Base-by-base conservation (phyloP, 1,284 basidiomycete species). In the Trichosporon sp. region DNA sequence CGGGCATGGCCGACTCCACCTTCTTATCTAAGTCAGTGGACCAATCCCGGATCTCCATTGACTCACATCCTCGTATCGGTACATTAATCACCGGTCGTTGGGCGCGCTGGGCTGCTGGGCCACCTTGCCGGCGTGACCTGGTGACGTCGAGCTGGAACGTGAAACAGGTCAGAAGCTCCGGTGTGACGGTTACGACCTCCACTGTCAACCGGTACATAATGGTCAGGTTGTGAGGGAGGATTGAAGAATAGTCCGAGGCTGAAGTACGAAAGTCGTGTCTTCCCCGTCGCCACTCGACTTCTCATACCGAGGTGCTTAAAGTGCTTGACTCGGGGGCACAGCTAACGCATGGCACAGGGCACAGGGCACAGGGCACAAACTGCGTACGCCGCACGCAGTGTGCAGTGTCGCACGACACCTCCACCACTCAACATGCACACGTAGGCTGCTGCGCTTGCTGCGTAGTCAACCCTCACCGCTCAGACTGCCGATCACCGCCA, bases 211-310 rank as follows among this genome's bases (percentile, higher is more conserved):
- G n/a, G 48, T 19, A 51, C n/a, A 16, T 2, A 51, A 19, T 16
- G 19, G 51, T 21, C 14, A 10, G 31, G 31, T n/a, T 10, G 59
- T 10, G 14, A 11, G 14, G 59, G 31, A 11, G 35, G 31, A 35
- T n/a, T 35, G 59, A 63, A 37, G 59, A 63, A 63, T 63, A 63
- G 16, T 63, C 32, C 59, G 59, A 63, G 59, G 59, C n/a, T 2
- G 19, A 54, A 16, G 51, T 54, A 26, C 35, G 6, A 37, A 37
- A 37, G 6, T 10, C 19, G 6, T 54, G n/a, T 54, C 19, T 54
- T 10, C 43, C 43, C 43, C 43, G 12, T 46, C 43, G 43, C 43
- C 43, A 46, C 43, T 46, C 43, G 43, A n/a, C 14, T 46, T 46
- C 43, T 46, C 4, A 46, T 40, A 7, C 43, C n/a, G 43, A 2